Evolutionary conservation across 345 rosid genomes (phyloP).

Genomic region (Noccaea bulbosa): DNA sequence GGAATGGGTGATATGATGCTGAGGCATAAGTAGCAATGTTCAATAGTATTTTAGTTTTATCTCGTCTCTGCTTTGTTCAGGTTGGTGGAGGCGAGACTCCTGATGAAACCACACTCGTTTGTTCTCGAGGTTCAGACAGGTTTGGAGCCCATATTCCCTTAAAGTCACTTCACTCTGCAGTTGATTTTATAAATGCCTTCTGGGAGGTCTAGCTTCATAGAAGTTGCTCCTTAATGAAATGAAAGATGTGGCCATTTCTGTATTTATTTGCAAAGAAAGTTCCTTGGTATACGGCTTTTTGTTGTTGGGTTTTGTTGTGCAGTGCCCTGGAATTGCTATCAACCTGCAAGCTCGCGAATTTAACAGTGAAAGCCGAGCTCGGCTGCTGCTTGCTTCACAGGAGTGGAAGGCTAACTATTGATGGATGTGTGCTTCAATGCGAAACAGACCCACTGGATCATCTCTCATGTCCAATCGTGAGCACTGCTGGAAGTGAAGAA

Average conservation of each 20-base stretch:
- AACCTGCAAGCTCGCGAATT: constrained; percentile 79
- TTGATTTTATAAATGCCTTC: neutral
- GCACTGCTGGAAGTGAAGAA: constrained; percentile 57
- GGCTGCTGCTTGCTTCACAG: constrained; percentile 95
- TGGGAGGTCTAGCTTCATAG: constrained; percentile 10
- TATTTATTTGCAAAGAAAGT: constrained; percentile 12
- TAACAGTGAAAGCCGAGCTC: constrained; percentile 88
- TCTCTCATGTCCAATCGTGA: constrained; percentile 85
- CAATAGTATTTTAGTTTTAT: constrained; percentile 32
- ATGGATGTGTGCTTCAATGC: constrained; percentile 89
- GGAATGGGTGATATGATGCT: constrained; percentile 12
- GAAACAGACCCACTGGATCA: constrained; percentile 81
- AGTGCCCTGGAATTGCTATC: constrained; percentile 88
- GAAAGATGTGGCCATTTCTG: constrained; percentile 18
- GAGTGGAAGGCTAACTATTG: constrained; percentile 87
- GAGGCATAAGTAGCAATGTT: neutral
- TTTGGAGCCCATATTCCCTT: constrained; percentile 45
- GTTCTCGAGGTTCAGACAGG: constrained; percentile 98
- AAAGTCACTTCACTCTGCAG: neutral
- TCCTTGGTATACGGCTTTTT: constrained; percentile 44
- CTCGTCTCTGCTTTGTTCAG: constrained; percentile 53
- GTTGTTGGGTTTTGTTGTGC: constrained; percentile 44
- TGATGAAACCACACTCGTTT: constrained; percentile 81
- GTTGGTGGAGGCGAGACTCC: constrained; percentile 89
- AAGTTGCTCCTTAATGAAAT: neutral